Base-by-base conservation (phyloP, 1,284 basidiomycete species). In the Moesziomyces globuligerus region DNA sequence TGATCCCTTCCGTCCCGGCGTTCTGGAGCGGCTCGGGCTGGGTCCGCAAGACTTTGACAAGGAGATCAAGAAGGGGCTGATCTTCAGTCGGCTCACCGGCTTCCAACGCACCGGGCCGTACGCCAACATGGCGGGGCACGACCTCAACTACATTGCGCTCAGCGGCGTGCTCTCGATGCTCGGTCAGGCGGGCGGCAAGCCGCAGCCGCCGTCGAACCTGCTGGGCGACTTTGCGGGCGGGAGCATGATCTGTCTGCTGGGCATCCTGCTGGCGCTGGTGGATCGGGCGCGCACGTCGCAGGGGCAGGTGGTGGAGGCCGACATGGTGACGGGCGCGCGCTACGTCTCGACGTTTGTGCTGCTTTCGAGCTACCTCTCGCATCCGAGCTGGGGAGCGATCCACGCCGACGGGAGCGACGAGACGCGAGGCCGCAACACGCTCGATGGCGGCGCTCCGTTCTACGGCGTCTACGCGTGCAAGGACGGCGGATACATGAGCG, bases 151-250 rank as follows among this genome's bases (percentile, higher is more conserved):
- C 79, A 85, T 92, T n/a, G 91, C 91, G 9, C 85, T 91, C 25
- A 90, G 89, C 62, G 91, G 91, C 0, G 86, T 90, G 6, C 84
- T 92, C 10, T 88, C 89, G 23, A 71, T 83, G 71, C 74, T 83
- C 20, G 82, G 82, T 4, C 49, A 60, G 5, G 69, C 68, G 5
- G 70, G 79, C 15, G 87, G 87, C 9, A 89, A 89, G 70, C 91
- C 91, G 3, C 83, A 84, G 23, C 90, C 90, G 55, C 91, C 91
- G 5, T 81, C 90, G 21, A 93, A 93, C 75, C 80, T 93, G 21
- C 85, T 93, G 1, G 90, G 88, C 24, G 91, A 92, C 78, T 92
- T 93, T 81, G 91, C 89, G 1, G 91, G 91, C 4, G 91, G 91
- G 8, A 90, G 90, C 4, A 81, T 91, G 36, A 87, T 88, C 59